Evolutionary conservation across 306 rosid species (phyloP).

Genomic region (Gastrolobium villosum): DNA sequence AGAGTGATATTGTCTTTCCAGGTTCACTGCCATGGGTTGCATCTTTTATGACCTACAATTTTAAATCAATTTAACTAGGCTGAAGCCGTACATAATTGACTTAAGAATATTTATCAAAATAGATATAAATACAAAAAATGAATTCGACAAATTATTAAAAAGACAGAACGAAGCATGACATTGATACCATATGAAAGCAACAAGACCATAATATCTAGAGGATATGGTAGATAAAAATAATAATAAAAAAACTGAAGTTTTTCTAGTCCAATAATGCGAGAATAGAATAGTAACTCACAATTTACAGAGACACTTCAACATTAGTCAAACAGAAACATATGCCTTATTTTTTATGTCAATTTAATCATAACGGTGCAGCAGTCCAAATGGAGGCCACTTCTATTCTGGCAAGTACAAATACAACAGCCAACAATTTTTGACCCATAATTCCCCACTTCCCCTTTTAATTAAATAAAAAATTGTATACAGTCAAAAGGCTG

Average conservation of each 20-base stretch:
- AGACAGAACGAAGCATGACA: conserved; percentile 12
- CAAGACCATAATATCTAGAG: not conserved
- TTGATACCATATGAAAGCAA: conserved; percentile 30
- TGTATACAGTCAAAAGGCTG: no score
- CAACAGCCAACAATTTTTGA: conserved; percentile 12
- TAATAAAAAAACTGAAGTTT: conserved; percentile 6
- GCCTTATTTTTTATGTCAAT: not conserved
- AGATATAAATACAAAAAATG: conserved; percentile 9
- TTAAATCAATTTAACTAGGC: conserved; percentile 29
- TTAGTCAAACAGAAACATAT: not conserved
- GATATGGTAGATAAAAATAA: not conserved
- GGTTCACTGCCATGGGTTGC: conserved; percentile 94
- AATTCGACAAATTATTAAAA: conserved; percentile 6
- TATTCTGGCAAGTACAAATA: conserved; percentile 30
- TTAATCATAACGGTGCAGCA: conserved; percentile 24
- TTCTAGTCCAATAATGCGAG: conserved; percentile 18
- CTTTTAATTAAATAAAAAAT: no score
- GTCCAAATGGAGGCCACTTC: conserved; percentile 20
- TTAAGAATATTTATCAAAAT: conserved; percentile 20
- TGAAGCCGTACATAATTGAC: conserved; percentile 39
- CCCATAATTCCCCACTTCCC: no score
- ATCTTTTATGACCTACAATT: conserved; percentile 86
- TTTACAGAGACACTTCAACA: not conserved
- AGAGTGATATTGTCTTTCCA: conserved; percentile 88
- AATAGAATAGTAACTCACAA: not conserved